Conservation (phyloP, 805 yeast species). For the Nakazawaea wyomingensis region DNA sequence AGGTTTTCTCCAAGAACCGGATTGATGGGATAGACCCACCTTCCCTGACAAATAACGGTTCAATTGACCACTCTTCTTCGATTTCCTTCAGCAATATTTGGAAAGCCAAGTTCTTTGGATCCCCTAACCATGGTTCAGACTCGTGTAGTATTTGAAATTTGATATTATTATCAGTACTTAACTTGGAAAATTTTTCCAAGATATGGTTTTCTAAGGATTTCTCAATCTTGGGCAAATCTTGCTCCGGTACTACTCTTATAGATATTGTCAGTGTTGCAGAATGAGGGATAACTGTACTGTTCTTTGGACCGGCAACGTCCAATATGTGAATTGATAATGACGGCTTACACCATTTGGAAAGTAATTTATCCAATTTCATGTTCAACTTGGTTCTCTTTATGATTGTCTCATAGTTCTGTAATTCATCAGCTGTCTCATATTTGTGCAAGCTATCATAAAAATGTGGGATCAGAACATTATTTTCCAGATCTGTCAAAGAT, state of each 20-base stretch:
- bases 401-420: slow-evolving; percentile 57
- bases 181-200: slow-evolving; percentile 36
- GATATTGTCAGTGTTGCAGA: slow-evolving; percentile 73
- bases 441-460: slow-evolving; percentile 67
- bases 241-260: slow-evolving; percentile 86
- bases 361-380: slow-evolving; percentile 41
- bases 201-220: slow-evolving; percentile 42
- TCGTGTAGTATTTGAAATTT: slow-evolving; percentile 63
- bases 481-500: slow-evolving; percentile 52
- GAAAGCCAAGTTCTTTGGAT: slow-evolving; percentile 71
- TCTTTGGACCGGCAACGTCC: slow-evolving; percentile 84
- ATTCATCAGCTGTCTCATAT: slow-evolving; percentile 48
- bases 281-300: slow-evolving; percentile 85
- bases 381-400: slow-evolving; percentile 28
- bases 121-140: slow-evolving; percentile 97
- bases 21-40: slow-evolving; percentile 97
- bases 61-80: slow-evolving; percentile 65
- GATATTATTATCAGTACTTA: slow-evolving; percentile 60
- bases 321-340: slow-evolving; percentile 83
- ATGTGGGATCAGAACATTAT: slow-evolving; percentile 56
- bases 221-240: slow-evolving; percentile 59
- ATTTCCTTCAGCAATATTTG: slow-evolving; percentile 60
- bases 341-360: slow-evolving; percentile 86
- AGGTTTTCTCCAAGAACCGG: slow-evolving; percentile 73
- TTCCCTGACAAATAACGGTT: slow-evolving; percentile 85